Percentiles rank a stretch among this genome's conserved stretches.
Conservation (phyloP, 1,284 basidiomycete species). For the Pulveroboletus sp. region DNA sequence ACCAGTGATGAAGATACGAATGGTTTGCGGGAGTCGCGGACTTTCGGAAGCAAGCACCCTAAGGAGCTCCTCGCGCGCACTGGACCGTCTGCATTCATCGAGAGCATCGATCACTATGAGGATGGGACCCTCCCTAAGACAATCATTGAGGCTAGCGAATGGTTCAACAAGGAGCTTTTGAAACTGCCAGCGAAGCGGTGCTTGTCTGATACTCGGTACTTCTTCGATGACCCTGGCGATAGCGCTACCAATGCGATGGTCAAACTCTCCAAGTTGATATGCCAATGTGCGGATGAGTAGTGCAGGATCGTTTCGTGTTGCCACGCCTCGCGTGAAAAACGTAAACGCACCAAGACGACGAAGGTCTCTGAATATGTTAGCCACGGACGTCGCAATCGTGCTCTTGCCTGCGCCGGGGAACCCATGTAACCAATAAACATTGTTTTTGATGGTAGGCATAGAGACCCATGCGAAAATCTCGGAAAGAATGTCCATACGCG, state of each 20-base stretch:
- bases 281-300: slow-evolving; percentile 34
- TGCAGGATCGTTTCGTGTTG: slow-evolving; percentile 27
- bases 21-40: slow-evolving; percentile 23
- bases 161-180: slow-evolving; percentile 36
- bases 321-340: slow-evolving; percentile 34
- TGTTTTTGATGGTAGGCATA: slow-evolving; percentile 19
- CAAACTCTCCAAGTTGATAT: slow-evolving; percentile 36
- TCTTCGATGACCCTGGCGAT: slow-evolving; percentile 31
- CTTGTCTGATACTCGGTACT: slow-evolving; percentile 34
- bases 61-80: slow-evolving; percentile 32
- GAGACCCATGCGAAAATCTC: slow-evolving; percentile 29
- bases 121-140: slow-evolving; percentile 31
- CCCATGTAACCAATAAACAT: slow-evolving; percentile 37
- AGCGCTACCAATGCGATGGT: slow-evolving; percentile 28
- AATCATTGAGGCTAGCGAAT: slow-evolving; percentile 16
- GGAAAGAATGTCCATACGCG: slow-evolving; percentile 33
- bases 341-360: slow-evolving; percentile 35
- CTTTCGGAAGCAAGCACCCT: slow-evolving; percentile 26
- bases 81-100: slow-evolving; percentile 33
- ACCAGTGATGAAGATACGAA: slow-evolving; percentile 36
- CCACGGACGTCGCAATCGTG: slow-evolving; percentile 34
- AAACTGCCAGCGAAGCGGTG: slow-evolving; percentile 34
- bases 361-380: slow-evolving; percentile 30
- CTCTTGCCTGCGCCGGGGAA: slow-evolving; percentile 38
- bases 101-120: slow-evolving; percentile 38